Evolutionary conservation across 2,329 filamentous ascomycete genomes (phyloP), one percentile per base, ranked within the genome.

Genomic region (Ilyonectria sp.): DNA sequence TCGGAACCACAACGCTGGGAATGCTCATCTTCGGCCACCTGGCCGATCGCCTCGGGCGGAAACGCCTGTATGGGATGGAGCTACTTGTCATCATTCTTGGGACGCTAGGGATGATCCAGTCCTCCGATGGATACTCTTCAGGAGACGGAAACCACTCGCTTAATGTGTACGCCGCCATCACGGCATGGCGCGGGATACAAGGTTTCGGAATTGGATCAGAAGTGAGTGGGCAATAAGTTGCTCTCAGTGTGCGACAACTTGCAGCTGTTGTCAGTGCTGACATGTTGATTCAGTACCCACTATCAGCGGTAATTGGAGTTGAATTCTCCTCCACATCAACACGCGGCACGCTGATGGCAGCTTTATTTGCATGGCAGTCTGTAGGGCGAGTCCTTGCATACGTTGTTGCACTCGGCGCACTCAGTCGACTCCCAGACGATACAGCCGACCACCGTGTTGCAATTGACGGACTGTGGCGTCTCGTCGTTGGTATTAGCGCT

Each of bases 351-450:
- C 75, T 76, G 69, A 63, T 79, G 21, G 74, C 76, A 3, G 68
- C 73, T 19, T 72, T 79, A 17, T 78, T 77, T 49, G 59, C 72
- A 7, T 74, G 74, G 67, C 76, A 78, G 62, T 72, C 76, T 2
- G 55, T 82, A 43, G 85, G 84, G 55, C 83, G 81, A 56, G 84
- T 86, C 79, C 75, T 86, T 19, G 83, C 84, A 10, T 86, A 85
- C 71, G 86, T 84, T 81, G 82, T 86, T 72, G 86, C 86, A 73
- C 87, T 86, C 70, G 85, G 84, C 37, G 78, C 82, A 1, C 80
- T 85, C 21, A 74, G 55, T 11, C 52, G 55, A 35, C 60, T 59
- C 5, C 40, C 40, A 15, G 65, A 68, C 21, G 50, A 54, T 5
- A n/a, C 23, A 21, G n/a, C 44, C 61, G 47, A 68, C 63, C 31